A percentile compares a stretch with the other conserved stretches of the same genome.
Evolutionary conservation across 2,329 filamentous ascomycete species (phyloP).

Genomic region (Sporothrix pallida): DNA sequence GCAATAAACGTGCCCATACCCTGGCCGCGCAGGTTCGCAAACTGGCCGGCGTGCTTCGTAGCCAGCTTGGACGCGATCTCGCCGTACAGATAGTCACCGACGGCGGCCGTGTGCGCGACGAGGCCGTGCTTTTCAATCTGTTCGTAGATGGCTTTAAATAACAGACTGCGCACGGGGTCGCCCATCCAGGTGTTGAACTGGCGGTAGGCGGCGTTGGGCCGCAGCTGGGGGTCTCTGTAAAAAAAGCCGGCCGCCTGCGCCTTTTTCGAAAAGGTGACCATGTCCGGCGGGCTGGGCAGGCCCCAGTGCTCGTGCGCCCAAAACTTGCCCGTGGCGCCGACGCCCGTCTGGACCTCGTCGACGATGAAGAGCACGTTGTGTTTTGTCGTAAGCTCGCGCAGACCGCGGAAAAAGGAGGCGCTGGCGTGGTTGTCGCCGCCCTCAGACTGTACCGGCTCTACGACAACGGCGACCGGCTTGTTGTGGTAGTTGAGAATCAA

Average conservation of each 20-base stretch:
- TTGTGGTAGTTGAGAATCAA: constrained; percentile 79
- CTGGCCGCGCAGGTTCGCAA: constrained; percentile 84
- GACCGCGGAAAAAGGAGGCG: constrained; percentile 81
- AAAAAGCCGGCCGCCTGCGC: constrained; percentile 93
- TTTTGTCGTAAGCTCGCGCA: constrained; percentile 78
- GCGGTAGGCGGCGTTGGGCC: constrained; percentile 90
- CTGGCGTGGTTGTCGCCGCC: constrained; percentile 94
- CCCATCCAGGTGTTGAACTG: constrained; percentile 99
- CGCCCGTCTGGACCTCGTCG: constrained; percentile 92
- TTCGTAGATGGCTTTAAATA: constrained; percentile 84
- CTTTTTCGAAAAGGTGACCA: constrained; percentile 96
- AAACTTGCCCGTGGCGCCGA: constrained; percentile 91
- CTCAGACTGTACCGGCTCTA: constrained; percentile 93
- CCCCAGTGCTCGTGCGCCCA: constrained; percentile 98
- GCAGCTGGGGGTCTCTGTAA: constrained; percentile 77
- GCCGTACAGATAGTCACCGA: constrained; percentile 78
- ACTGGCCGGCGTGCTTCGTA: constrained; percentile 73
- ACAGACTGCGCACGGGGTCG: constrained; percentile 80
- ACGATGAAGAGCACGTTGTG: constrained; percentile 85
- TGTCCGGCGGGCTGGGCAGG: constrained; percentile 78
- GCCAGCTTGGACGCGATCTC: constrained; percentile 69
- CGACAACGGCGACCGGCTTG: constrained; percentile 78
- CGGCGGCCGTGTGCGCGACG: constrained; percentile 77
- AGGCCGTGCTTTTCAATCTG: constrained; percentile 77
- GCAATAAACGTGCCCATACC: constrained; percentile 91